These are phyloP conservation scores for Pythium apleroticum DNA, from an alignment of 352 stramenopile genomes.

Conservation along the genomic window DNA sequence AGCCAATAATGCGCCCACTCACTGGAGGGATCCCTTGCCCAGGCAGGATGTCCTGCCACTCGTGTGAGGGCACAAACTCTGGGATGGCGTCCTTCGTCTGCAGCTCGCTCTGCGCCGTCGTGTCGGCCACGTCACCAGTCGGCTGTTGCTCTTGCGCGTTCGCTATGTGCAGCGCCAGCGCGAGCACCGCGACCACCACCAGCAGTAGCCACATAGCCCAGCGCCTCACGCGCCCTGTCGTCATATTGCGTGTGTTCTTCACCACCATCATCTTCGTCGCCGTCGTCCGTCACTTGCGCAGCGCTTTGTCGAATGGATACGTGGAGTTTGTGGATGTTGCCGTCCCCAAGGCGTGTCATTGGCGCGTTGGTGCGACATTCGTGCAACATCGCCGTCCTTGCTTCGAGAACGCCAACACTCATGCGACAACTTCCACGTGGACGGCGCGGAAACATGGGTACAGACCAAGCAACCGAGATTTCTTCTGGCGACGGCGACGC, in stretches of 20 bases:
- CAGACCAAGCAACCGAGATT: not conserved
- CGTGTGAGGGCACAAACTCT: slow-evolving; percentile 61
- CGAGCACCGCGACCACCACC: slow-evolving; percentile 6
- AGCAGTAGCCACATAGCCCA: slow-evolving; percentile 14
- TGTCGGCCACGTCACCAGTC: slow-evolving; percentile 9
- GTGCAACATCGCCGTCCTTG: slow-evolving; percentile 12
- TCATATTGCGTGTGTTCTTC: not conserved
- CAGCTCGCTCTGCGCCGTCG: not conserved
- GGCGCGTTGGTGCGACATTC: slow-evolving; percentile 18
- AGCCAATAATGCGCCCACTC: slow-evolving; percentile 3
- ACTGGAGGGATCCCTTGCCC: slow-evolving; percentile 65
- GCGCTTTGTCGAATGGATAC: slow-evolving; percentile 32
- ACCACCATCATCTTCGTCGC: slow-evolving; percentile 1
- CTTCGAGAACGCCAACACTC: slow-evolving; percentile 12
- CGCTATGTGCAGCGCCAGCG: slow-evolving; percentile 9
- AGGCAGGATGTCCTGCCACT: slow-evolving; percentile 71
- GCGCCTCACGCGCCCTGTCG: not conserved
- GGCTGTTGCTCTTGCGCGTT: slow-evolving; percentile 13
- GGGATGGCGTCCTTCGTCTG: slow-evolving; percentile 21
- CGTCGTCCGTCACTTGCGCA: slow-evolving; percentile 10
- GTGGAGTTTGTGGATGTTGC: slow-evolving; percentile 20
- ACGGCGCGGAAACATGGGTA: slow-evolving; percentile 22
- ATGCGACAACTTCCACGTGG: slow-evolving; percentile 28
- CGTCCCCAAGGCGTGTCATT: not conserved
- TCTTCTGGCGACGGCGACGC: slow-evolving; percentile 11